These are phyloP conservation scores for Lodderomyces margitis DNA, from an alignment of 1,139 yeast genomes.

Conservation along the genomic window DNA sequence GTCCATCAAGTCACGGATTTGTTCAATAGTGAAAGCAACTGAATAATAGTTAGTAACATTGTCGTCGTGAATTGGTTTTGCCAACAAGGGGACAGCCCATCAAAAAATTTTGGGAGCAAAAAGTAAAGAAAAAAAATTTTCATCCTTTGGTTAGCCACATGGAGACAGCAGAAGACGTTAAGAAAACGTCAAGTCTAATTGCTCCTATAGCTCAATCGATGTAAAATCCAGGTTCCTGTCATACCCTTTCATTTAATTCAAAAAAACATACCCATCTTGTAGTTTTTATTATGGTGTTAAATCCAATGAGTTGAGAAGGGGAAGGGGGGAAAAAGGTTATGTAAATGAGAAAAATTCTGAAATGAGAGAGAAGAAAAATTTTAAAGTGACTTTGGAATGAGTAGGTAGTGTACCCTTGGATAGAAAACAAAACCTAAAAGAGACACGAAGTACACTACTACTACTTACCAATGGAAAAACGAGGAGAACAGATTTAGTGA, in stretches of 20 bases:
- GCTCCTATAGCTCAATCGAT: neutral
- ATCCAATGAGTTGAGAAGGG: slow-evolving; percentile 16
- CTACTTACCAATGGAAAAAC: no score
- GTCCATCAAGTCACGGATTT: slow-evolving; percentile 99
- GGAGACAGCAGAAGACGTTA: no score
- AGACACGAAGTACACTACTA: slow-evolving; percentile 1
- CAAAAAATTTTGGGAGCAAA: neutral
- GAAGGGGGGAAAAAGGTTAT: slow-evolving; percentile 9
- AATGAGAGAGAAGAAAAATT: no score
- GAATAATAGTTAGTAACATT: slow-evolving; percentile 9
- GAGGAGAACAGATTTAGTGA: slow-evolving; percentile 1
- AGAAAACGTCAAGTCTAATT: neutral
- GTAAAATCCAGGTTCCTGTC: neutral
- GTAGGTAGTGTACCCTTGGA: neutral
- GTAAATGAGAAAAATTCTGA: slow-evolving; percentile 3
- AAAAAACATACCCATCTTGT: slow-evolving; percentile 42
- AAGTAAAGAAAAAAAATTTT: slow-evolving; percentile 1
- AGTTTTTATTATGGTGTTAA: slow-evolving; percentile 12
- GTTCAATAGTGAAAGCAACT: slow-evolving; percentile 82
- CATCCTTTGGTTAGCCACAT: slow-evolving; percentile 1
- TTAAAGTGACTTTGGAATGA: slow-evolving; percentile 4
- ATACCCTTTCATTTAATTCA: neutral
- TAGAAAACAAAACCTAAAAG: neutral
- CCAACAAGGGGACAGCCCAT: neutral
- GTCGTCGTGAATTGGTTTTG: neutral